Conservation (phyloP, 2,329 filamentous ascomycete genomes). For the Sporothrix pallida region DNA sequence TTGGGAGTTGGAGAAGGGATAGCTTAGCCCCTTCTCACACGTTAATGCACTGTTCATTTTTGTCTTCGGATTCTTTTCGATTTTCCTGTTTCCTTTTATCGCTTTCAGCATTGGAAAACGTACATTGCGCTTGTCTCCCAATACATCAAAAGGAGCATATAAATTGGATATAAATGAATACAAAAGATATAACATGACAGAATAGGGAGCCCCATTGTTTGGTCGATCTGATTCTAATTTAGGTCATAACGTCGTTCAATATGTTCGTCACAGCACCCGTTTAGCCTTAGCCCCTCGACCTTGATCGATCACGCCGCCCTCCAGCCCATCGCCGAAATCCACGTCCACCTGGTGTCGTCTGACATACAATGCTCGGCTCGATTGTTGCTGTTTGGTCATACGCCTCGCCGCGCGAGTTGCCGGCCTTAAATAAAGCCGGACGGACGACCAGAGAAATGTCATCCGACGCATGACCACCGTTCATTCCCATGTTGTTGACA, state of each 20-base stretch:
- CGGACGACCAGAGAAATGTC: conserved; percentile 30
- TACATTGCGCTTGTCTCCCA: not conserved
- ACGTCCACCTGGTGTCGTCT: not conserved
- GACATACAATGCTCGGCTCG: conserved; percentile 31
- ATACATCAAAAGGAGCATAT: conserved; percentile 4
- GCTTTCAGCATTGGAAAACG: not conserved
- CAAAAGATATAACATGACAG: not conserved
- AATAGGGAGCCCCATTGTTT: not conserved
- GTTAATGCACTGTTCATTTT: not conserved
- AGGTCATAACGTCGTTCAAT: conserved; percentile 12
- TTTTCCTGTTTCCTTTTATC: conserved; percentile 11
- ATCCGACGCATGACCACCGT: not conserved
- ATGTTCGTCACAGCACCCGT: not conserved
- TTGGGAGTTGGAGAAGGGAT: not conserved
- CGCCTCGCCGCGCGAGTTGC: conserved; percentile 33
- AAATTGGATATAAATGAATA: conserved; percentile 28
- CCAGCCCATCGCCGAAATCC: conserved; percentile 5
- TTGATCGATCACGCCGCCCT: conserved; percentile 20
- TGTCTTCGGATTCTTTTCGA: not conserved
- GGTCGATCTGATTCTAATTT: not conserved
- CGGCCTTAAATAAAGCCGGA: conserved; percentile 34
- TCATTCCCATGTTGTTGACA: not conserved
- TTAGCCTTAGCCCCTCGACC: conserved; percentile 6
- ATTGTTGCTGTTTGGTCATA: conserved; percentile 31
- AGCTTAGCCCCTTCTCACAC: not conserved